These are phyloP conservation scores for Cryomyces minteri DNA, from an alignment of 495 filamentous ascomycete species.

Conservation along the genomic window DNA sequence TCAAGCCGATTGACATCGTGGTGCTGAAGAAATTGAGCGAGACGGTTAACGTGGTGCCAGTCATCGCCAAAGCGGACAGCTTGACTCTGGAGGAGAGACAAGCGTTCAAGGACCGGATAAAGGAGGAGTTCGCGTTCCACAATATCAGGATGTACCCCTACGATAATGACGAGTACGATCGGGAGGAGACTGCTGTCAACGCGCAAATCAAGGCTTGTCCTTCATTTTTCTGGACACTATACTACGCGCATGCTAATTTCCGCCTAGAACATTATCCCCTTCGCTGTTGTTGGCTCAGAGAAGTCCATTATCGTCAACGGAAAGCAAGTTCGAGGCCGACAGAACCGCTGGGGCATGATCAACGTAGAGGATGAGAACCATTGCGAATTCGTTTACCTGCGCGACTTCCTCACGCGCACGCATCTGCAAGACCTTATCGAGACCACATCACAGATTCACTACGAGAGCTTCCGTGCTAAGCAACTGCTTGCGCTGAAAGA, in stretches of 20 bases:
- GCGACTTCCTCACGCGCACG: constrained; percentile 93
- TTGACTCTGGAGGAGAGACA: constrained; percentile 88
- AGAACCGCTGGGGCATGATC: constrained; percentile 99
- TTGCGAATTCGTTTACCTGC: constrained; percentile 96
- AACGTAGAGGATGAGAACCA: constrained; percentile 99
- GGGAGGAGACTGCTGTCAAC: constrained; percentile 88
- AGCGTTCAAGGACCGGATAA: constrained; percentile 95
- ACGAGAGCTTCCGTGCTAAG: constrained; percentile 99
- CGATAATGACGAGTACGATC: constrained; percentile 95
- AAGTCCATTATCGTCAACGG: constrained; percentile 94
- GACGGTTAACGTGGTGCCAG: constrained; percentile 96
- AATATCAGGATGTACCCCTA: constrained; percentile 99
- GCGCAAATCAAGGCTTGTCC: constrained; percentile 70
- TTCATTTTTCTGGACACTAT: not conserved
- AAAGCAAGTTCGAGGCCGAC: constrained; percentile 92
- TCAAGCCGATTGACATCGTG: constrained; percentile 98
- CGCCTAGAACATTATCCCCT: constrained; percentile 73
- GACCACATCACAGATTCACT: constrained; percentile 99
- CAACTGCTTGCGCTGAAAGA: constrained; percentile 96
- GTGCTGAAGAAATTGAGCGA: constrained; percentile 98
- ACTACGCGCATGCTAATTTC: not conserved
- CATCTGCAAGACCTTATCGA: constrained; percentile 97
- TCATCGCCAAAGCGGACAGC: constrained; percentile 96
- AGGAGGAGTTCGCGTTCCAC: constrained; percentile 99
- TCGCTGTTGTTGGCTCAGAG: constrained; percentile 95